Evolutionary conservation across 2,329 filamentous ascomycete species (phyloP).

Genomic region (Clarireedia paspali): DNA sequence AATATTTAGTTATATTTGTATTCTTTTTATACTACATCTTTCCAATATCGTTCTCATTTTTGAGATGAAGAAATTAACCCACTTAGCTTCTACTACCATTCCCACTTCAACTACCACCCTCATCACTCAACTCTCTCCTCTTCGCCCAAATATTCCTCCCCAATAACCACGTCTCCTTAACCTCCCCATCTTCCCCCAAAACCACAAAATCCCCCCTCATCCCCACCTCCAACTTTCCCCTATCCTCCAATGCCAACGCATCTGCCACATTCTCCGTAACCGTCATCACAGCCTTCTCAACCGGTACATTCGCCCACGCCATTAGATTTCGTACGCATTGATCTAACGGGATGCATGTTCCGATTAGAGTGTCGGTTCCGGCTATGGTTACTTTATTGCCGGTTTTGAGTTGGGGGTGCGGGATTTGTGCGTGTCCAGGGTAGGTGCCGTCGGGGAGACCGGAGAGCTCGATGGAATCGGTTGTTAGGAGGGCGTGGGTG

Average conservation of each 20-base stretch:
- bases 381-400: slow-evolving; percentile 43
- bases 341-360: slow-evolving; percentile 43
- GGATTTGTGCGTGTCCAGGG: slow-evolving; percentile 44
- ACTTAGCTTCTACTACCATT: too few relatives aligned
- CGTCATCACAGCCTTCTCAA: slow-evolving; percentile 23
- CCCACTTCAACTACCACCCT: not conserved
- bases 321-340: slow-evolving; percentile 39
- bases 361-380: slow-evolving; percentile 45
- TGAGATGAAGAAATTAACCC: too few relatives aligned
- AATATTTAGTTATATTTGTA: too few relatives aligned
- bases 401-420: slow-evolving; percentile 39
- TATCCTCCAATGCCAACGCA: slow-evolving; percentile 19
- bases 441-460: slow-evolving; percentile 43
- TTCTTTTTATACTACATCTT: too few relatives aligned
- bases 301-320: slow-evolving; percentile 19
- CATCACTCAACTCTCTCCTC: not conserved
- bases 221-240: slow-evolving; percentile 20
- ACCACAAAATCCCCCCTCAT: slow-evolving; percentile 26
- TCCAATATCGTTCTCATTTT: too few relatives aligned
- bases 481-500: slow-evolving; percentile 41
- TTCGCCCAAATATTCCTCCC: slow-evolving; percentile 15
- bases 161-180: slow-evolving; percentile 24
- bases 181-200: slow-evolving; percentile 14
- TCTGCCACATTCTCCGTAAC: slow-evolving; percentile 26
- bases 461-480: slow-evolving; percentile 46